Conservation (phyloP, 2,329 filamentous ascomycete species). For the Scopulariopsis brevicaulis region DNA sequence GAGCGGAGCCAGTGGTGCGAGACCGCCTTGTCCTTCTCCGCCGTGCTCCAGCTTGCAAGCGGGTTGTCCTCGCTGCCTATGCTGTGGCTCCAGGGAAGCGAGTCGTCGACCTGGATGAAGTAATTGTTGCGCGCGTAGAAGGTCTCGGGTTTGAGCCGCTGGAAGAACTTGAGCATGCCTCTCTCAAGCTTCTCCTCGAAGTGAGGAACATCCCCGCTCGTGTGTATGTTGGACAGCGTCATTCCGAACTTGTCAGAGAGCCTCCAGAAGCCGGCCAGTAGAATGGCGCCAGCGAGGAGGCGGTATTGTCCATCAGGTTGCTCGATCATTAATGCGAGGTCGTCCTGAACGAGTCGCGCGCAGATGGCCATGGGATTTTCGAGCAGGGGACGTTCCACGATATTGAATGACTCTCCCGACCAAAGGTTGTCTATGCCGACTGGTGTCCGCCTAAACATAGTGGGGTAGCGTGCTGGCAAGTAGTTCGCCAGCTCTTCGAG, state of each 20-base stretch:
- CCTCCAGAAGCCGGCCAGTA: slow-evolving; percentile 76
- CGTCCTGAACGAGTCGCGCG: slow-evolving; percentile 67
- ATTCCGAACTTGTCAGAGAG: slow-evolving; percentile 73
- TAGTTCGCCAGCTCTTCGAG: slow-evolving; percentile 63
- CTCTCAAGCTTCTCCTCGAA: slow-evolving; percentile 61
- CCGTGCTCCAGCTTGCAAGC: slow-evolving; percentile 60
- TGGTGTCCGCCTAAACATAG: slow-evolving; percentile 50
- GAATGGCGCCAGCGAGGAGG: slow-evolving; percentile 62
- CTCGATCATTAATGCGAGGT: slow-evolving; percentile 77
- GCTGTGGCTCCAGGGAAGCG: slow-evolving; percentile 62
- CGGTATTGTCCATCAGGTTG: slow-evolving; percentile 67
- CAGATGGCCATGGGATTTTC: slow-evolving; percentile 73
- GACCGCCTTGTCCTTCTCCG: slow-evolving; percentile 62
- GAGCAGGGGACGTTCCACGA: slow-evolving; percentile 46
- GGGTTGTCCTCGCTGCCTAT: slow-evolving; percentile 62
- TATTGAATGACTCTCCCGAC: slow-evolving; percentile 63
- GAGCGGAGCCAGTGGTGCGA: slow-evolving; percentile 67
- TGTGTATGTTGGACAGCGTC: slow-evolving; percentile 70
- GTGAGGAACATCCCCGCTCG: slow-evolving; percentile 62
- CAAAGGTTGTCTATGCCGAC: slow-evolving; percentile 59
- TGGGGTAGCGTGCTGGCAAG: slow-evolving; percentile 64
- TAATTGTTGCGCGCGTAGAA: slow-evolving; percentile 65
- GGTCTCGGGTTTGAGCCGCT: slow-evolving; percentile 55
- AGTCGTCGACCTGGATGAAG: slow-evolving; percentile 77
- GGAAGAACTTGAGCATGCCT: slow-evolving; percentile 75